A percentile compares a stretch with the other conserved stretches of the same genome.
Conservation (phyloP, 2,329 filamentous ascomycete species). For the Eutypa lata region DNA sequence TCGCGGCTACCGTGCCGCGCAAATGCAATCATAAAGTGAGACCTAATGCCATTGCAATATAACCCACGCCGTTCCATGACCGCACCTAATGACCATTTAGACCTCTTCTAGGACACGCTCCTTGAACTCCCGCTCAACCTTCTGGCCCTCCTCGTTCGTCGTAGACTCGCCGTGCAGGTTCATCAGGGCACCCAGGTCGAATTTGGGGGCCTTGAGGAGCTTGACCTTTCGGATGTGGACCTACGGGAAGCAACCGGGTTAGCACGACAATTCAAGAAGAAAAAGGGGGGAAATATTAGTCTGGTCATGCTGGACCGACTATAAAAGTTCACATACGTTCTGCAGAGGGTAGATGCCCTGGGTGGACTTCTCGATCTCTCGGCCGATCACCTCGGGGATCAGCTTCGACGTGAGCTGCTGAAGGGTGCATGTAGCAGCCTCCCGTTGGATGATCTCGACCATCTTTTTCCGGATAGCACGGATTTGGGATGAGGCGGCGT, state of each 20-base stretch:
- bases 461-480: constrained; percentile 99
- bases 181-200: constrained; percentile 95
- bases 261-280: constrained; percentile 24
- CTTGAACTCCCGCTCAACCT: constrained; percentile 99
- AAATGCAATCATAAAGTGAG: constrained; percentile 48
- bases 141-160: constrained; percentile 94
- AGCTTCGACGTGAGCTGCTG: constrained; percentile 97
- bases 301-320: constrained; percentile 5
- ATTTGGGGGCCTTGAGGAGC: constrained; percentile 97
- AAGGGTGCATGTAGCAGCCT: constrained; percentile 91
- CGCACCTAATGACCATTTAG: constrained; percentile 56
- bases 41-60: constrained; percentile 43
- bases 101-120: constrained; percentile 92
- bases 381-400: constrained; percentile 98
- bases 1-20: constrained; percentile 41
- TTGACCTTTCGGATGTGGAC: constrained; percentile 99
- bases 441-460: constrained; percentile 96
- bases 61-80: constrained; percentile 44
- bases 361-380: constrained; percentile 99
- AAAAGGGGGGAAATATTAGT: not conserved
- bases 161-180: constrained; percentile 96
- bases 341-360: constrained; percentile 99
- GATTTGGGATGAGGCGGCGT: constrained; percentile 95
- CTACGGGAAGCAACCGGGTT: constrained; percentile 46
- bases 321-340: constrained; percentile 68